A percentile compares a stretch with the other conserved stretches of the same genome.
phyloP scores from a whole-genome alignment of 345 rosid species.

The Acer negundo region DNA sequence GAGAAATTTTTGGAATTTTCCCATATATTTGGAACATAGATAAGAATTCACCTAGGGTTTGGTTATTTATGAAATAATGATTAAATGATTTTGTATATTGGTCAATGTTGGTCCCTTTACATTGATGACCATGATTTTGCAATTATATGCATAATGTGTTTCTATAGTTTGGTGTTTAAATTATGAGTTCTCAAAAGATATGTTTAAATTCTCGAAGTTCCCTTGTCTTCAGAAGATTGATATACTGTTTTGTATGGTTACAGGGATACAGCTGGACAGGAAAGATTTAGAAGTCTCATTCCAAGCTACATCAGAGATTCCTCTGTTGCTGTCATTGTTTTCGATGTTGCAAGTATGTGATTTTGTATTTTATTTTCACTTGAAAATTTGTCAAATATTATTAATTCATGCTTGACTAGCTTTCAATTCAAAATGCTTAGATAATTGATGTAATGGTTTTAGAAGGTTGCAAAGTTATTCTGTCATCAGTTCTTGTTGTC shows the following conservation, averaged over 20 bases:
- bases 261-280: conserved; percentile 97
- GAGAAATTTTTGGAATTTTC: background rate
- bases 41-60: background rate
- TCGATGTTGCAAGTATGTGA: conserved; percentile 77
- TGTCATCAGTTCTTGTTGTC: background rate
- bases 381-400: background rate
- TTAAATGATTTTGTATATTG: background rate
- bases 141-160: background rate
- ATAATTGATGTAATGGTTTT: background rate
- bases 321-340: conserved; percentile 91
- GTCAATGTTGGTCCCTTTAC: background rate
- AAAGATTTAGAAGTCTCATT: conserved; percentile 91
- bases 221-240: background rate
- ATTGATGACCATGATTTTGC: background rate
- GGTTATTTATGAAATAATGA: background rate
- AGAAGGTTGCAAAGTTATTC: background rate
- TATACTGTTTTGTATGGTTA: background rate
- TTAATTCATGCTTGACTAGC: background rate
- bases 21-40: background rate
- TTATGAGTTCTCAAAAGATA: background rate
- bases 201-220: background rate
- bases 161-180: background rate
- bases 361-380: background rate
- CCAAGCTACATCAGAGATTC: conserved; percentile 97
- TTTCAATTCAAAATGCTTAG: background rate